These are phyloP conservation scores for Erysimum cheiranthoides DNA, from an alignment of 345 rosid species.

Conservation along the genomic window DNA sequence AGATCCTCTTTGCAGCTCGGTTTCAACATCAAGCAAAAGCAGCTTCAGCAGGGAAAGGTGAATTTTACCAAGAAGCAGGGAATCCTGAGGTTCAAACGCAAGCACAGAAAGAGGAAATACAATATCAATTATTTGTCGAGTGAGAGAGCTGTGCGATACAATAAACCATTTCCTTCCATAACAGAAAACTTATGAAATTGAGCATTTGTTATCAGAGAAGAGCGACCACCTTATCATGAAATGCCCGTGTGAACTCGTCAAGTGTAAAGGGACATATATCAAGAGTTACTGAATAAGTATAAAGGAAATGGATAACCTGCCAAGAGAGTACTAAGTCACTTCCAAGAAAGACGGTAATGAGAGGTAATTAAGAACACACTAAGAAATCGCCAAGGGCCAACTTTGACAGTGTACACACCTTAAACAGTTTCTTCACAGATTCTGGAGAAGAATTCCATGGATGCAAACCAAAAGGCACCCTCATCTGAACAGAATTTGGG, in stretches of 20 bases:
- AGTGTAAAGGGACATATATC: constrained; percentile 79
- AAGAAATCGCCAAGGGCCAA: constrained; percentile 15
- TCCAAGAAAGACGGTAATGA: constrained; percentile 19
- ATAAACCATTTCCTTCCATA: constrained; percentile 13
- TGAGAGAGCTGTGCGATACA: neutral
- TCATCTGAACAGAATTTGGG: constrained; percentile 82
- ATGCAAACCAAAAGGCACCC: constrained; percentile 74
- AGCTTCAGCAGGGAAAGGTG: constrained; percentile 86
- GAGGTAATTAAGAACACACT: constrained; percentile 18
- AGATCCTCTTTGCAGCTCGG: constrained; percentile 61
- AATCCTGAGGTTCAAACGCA: constrained; percentile 62
- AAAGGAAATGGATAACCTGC: constrained; percentile 94
- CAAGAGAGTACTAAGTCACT: constrained; percentile 40
- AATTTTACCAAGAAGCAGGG: constrained; percentile 84
- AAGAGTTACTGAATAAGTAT: constrained; percentile 69
- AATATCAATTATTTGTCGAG: constrained; percentile 9
- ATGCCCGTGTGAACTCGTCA: constrained; percentile 90
- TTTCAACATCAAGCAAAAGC: constrained; percentile 75
- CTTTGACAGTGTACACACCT: constrained; percentile 56
- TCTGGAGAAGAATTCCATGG: constrained; percentile 87
- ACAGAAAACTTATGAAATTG: neutral
- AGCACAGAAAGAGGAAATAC: constrained; percentile 29
- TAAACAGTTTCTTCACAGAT: constrained; percentile 85
- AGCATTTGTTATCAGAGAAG: constrained; percentile 12
- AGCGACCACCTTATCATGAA: constrained; percentile 83